Base-by-base conservation (phyloP, 345 rosid genomes). In the Luvunga scandens region DNA sequence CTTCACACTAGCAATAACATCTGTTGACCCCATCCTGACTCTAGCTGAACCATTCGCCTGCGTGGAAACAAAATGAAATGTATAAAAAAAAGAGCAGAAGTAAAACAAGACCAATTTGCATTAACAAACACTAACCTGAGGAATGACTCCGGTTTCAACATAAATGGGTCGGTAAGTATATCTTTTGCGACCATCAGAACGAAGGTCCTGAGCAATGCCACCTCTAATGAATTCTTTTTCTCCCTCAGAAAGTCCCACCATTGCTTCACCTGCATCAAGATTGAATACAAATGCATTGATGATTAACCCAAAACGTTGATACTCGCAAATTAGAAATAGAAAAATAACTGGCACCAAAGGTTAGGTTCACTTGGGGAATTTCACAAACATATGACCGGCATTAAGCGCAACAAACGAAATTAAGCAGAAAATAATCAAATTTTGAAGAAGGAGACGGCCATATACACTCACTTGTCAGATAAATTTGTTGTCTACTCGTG, bases 1-100 rank as follows among this genome's bases (percentile, higher is more conserved):
- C 98, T 96, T 96, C 72, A 94, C 97, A 84, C 97, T 86, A 24
- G 98, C 97, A 90, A 96, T 90, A 75, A 94, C 98, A 84, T 96
- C 95, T 6, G 95, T 94, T 59, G 87, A 90, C 70, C 97, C 98
- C 28, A 94, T 78, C 74, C 84, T 85, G 27, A 96, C 91, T 81
- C 93, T 90, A 27, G 98, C 93, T 6, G 98, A 96, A 75, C 95
- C 99, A 85, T 94, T 89, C 60, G 99, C 98, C 98, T 96, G 81
- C 42, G 64, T 30, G 6, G 30, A 31, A 63, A 21, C 39, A 42
- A 28, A 55, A 62, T 21, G 36, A 45, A 66, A 24, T 24, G 18
- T 66, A 79, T 22, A 10, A 42, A 39, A 9, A 45, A 45, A 12
- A 3, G 16, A 56, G 19, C 61, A 18, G 7, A 34, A 66, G 7